Base-by-base conservation (phyloP, 2,329 filamentous ascomycete genomes). In the Aspergillus puulaauensis region DNA sequence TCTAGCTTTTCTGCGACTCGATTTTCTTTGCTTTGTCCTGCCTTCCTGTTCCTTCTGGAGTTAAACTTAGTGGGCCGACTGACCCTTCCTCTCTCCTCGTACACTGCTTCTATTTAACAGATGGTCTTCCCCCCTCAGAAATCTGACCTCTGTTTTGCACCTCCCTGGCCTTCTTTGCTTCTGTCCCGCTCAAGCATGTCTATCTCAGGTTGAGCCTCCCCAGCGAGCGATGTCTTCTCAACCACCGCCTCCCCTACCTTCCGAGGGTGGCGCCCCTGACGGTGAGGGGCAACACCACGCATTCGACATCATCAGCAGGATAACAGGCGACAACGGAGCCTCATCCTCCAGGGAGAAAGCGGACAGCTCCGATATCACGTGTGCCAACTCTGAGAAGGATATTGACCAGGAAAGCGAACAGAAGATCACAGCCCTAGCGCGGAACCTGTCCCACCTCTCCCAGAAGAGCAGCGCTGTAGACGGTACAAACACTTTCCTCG, bases 401-500 rank as follows among this genome's bases (percentile, higher is more conserved):
- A 63, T 72, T n/a, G 61, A 56, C 23, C 59, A 58, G 24, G 62
- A 59, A 19, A 61, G 63, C 14, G 64, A 68, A 23, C 52, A 66
- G 23, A 63, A 70, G 33, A 69, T 75, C 14, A 64, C 63, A 4
- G 58, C 62, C 3, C 57, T 75, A 2, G 73, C 73, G 24, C 69
- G 68, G 6, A 68, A 64, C 5, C 55, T 75, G 8, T 74, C 72
- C 0, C 65, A 59, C 6, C 50, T 70, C 3, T 75, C 72, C 2
- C 62, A 60, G 3, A 66, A 68, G n/a, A 64, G 56, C 33, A 64
- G 58, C 37, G n/a, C 45, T 6, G 57, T 39, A 5, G 60, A 61
- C 4, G 66, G 64, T 1, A 58, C 70, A 33, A 76, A 76, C 52
- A 75, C 75, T 1, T 77, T 77, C 51, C 64, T 75, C 12, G 61